A percentile compares a stretch with the other conserved stretches of the same genome.
These are phyloP conservation scores for Citrus glauca DNA, from an alignment of 345 rosid genomes.

Conservation along the genomic window DNA sequence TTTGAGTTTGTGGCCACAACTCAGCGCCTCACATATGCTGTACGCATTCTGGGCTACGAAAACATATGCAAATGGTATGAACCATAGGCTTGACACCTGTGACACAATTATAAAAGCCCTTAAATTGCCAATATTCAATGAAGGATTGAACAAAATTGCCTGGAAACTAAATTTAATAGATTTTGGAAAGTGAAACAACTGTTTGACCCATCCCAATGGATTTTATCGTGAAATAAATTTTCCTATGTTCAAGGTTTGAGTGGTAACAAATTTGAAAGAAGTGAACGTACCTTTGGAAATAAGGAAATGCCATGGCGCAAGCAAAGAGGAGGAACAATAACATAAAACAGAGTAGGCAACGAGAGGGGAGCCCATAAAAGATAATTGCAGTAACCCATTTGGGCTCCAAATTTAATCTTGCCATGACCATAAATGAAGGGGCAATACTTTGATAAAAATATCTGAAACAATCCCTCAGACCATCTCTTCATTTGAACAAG, in stretches of 20 bases:
- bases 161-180: no score
- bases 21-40: conserved; percentile 12
- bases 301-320: conserved; percentile 28
- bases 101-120: neutral
- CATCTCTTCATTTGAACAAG: conserved; percentile 39
- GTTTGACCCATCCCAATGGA: no score
- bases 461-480: conserved; percentile 42
- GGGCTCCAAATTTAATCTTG: conserved; percentile 22
- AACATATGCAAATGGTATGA: conserved; percentile 14
- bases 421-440: conserved; percentile 34
- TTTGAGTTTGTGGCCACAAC: neutral
- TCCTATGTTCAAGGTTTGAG: no score
- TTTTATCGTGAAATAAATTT: no score
- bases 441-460: conserved; percentile 34
- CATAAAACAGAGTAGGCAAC: conserved; percentile 25
- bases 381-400: conserved; percentile 31
- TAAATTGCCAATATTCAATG: no score
- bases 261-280: no score
- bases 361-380: conserved; percentile 36
- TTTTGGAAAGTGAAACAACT: no score
- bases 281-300: conserved; percentile 30
- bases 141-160: no score
- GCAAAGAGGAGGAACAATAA: conserved; percentile 27
- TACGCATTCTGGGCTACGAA: conserved; percentile 7
- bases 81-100: conserved; percentile 22